Evolutionary conservation across 2,329 filamentous ascomycete species (phyloP).

Genomic region (Aspergillus ustus): DNA sequence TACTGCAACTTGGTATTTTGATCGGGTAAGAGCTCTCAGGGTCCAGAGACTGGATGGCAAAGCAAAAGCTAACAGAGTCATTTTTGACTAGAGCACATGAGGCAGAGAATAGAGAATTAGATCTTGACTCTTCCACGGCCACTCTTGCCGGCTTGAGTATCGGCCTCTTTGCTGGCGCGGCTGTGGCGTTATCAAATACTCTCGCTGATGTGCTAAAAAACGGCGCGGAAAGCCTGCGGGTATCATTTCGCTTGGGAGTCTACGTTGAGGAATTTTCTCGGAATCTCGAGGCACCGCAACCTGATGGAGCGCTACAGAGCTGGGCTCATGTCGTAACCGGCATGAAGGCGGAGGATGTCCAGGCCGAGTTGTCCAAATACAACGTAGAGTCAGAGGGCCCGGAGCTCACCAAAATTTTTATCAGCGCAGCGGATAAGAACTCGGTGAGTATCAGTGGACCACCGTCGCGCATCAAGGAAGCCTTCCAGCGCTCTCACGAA

Average conservation of each 20-base stretch:
- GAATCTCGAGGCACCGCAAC: not conserved
- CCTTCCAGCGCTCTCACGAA: not conserved
- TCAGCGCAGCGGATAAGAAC: not conserved
- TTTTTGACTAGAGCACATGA: not conserved
- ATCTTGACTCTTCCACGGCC: not conserved
- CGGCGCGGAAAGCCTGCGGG: not conserved
- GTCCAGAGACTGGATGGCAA: not conserved
- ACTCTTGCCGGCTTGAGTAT: not conserved
- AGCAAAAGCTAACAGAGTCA: not conserved
- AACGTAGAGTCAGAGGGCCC: not conserved
- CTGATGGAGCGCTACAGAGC: not conserved
- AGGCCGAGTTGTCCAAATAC: not conserved
- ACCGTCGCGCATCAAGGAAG: not conserved
- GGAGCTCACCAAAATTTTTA: not conserved
- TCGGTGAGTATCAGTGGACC: not conserved
- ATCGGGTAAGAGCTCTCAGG: not conserved
- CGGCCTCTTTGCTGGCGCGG: not conserved
- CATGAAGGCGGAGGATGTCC: not conserved
- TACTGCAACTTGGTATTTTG: not conserved
- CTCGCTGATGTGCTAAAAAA: not conserved
- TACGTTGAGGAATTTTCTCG: not conserved
- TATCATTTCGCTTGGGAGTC: constrained; percentile 1
- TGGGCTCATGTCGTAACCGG: not conserved
- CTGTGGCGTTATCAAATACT: not conserved
- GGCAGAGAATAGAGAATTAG: not conserved